Conservation (phyloP, 495 filamentous ascomycete species). For the Penicillium paxilli region DNA sequence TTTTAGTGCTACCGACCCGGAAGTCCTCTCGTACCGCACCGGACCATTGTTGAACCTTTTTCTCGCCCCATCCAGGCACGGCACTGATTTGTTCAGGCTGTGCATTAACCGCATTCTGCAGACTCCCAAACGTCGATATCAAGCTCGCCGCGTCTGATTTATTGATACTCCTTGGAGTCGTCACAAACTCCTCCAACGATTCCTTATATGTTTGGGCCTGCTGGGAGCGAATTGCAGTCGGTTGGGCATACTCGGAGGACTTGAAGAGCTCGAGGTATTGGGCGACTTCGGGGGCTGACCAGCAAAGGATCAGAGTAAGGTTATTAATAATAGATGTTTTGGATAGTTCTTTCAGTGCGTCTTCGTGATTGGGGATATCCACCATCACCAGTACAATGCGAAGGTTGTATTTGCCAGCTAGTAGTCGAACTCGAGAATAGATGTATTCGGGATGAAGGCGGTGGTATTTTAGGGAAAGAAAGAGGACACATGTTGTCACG, state of each 20-base stretch:
- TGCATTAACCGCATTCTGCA: constrained; percentile 85
- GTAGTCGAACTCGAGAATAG: constrained; percentile 80
- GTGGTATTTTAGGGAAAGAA: constrained; percentile 95
- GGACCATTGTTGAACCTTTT: constrained; percentile 86
- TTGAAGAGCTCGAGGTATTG: constrained; percentile 95
- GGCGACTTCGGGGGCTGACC: constrained; percentile 89
- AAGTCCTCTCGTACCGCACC: constrained; percentile 81
- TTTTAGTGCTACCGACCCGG: constrained; percentile 66
- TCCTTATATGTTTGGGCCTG: constrained; percentile 83
- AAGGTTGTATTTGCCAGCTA: constrained; percentile 80
- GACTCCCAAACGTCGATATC: constrained; percentile 83
- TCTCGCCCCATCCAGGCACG: constrained; percentile 91
- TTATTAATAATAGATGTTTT: constrained; percentile 92
- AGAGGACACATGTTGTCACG: constrained; percentile 84
- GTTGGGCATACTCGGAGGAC: constrained; percentile 81
- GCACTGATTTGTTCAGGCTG: constrained; percentile 77
- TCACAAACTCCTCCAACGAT: constrained; percentile 90
- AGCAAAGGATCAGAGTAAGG: constrained; percentile 87
- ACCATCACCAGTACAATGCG: constrained; percentile 87
- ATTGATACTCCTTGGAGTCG: constrained; percentile 84
- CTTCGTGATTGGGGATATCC: constrained; percentile 86
- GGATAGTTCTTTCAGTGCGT: constrained; percentile 74
- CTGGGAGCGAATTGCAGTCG: constrained; percentile 76
- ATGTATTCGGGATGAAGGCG: constrained; percentile 97
- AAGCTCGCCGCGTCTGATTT: constrained; percentile 89